Conservation (phyloP, 441 rosid species). For the Gossypium trilobum region DNA sequence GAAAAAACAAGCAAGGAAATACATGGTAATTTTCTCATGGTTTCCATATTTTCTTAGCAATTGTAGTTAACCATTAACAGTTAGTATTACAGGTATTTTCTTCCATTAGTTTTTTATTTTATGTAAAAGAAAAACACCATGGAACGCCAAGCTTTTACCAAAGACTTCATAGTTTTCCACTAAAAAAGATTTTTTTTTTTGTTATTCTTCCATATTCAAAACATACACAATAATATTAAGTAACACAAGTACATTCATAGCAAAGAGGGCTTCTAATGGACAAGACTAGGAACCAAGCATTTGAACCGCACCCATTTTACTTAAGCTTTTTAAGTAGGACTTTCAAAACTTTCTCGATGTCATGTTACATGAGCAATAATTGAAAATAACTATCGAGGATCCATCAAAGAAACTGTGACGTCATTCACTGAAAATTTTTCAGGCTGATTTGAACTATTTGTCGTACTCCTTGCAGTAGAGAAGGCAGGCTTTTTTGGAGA, state of each 20-base stretch:
- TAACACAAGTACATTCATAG: no score
- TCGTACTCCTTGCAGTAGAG: neutral
- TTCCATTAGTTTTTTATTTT: neutral
- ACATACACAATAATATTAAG: no score
- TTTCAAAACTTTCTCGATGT: no score
- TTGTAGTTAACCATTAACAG: neutral
- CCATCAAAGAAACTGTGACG: conserved; percentile 21
- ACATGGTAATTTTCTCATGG: neutral
- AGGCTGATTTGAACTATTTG: neutral
- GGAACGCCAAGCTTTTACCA: neutral
- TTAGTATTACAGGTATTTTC: neutral
- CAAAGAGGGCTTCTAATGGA: no score
- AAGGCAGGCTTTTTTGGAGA: conserved; percentile 19
- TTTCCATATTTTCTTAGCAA: neutral
- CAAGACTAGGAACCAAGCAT: no score
- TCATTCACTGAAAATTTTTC: conserved; percentile 18
- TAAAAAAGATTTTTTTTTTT: no score
- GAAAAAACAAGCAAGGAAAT: neutral
- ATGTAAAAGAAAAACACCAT: neutral
- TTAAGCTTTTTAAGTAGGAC: no score
- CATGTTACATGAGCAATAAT: neutral
- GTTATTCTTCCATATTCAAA: no score
- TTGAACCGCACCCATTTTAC: no score
- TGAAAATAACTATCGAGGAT: conserved; percentile 5
- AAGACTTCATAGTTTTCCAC: neutral